Conservation (phyloP, 441 rosid species). For the Jatropha multifida region DNA sequence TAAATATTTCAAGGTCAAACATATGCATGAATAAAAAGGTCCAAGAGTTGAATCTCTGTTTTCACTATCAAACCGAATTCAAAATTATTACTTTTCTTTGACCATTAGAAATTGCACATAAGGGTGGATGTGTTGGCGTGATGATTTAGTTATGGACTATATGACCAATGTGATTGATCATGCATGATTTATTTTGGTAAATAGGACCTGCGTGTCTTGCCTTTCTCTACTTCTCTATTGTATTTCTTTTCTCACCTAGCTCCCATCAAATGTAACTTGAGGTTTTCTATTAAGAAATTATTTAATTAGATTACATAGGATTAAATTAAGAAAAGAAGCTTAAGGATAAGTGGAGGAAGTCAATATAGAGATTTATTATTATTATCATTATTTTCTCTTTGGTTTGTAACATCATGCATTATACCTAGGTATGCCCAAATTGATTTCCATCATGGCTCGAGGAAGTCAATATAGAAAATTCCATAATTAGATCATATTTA, state of each 20-base stretch:
- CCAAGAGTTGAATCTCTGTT: no score
- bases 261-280: not conserved
- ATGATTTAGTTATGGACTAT: not conserved
- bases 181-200: not conserved
- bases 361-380: no score
- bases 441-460: not conserved
- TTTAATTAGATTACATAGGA: not conserved
- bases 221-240: not conserved
- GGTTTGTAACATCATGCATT: not conserved
- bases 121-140: not conserved
- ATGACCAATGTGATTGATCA: not conserved
- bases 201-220: not conserved
- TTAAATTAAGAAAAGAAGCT: not conserved
- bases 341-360: no score
- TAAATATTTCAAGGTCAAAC: no score
- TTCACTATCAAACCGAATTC: no score
- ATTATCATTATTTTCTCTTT: no score
- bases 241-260: no score
- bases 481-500: not conserved
- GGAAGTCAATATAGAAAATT: not conserved
- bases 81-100: no score
- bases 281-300: not conserved
- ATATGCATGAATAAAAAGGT: no score
- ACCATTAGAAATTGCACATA: no score
- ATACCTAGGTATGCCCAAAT: not conserved